Evolutionary conservation across 1,284 basidiomycete species (phyloP).

Genomic region (Moesziomyces sp.): DNA sequence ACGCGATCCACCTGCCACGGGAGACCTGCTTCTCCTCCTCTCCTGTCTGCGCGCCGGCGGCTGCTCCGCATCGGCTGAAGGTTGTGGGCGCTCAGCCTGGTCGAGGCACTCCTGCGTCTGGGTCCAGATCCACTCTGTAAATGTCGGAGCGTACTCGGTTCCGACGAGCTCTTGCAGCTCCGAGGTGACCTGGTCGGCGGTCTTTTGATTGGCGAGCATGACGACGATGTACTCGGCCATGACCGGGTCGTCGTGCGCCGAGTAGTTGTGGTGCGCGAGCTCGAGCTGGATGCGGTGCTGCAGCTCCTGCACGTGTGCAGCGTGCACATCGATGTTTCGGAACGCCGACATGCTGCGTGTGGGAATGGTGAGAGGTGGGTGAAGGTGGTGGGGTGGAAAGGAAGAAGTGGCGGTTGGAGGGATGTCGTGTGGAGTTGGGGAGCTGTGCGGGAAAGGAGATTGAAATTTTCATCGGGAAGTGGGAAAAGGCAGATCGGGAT

Average conservation of each 20-base stretch:
- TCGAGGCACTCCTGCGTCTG: conserved; percentile 32
- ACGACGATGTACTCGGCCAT: conserved; percentile 67
- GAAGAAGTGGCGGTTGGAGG: not conserved
- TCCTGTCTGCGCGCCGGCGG: not conserved
- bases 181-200: conserved; percentile 55
- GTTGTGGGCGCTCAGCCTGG: not conserved
- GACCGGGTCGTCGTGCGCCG: conserved; percentile 52
- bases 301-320: conserved; percentile 33
- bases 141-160: conserved; percentile 51
- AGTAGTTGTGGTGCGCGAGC: conserved; percentile 52
- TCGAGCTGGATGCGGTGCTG: conserved; percentile 53
- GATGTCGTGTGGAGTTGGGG: conserved; percentile 21
- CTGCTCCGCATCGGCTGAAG: not conserved
- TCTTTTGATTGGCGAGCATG: conserved; percentile 66
- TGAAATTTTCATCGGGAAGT: conserved; percentile 10
- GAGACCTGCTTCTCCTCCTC: conserved; percentile 9
- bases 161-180: conserved; percentile 64
- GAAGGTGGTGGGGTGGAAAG: not conserved
- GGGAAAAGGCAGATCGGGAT: not conserved
- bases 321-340: conserved; percentile 46
- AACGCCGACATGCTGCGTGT: conserved; percentile 25
- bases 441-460: not conserved
- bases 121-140: conserved; percentile 59
- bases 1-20: conserved; percentile 3
- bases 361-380: not conserved